phyloP scores from a whole-genome alignment of 805 yeast genomes.

The Pichia pseudocactophila region DNA sequence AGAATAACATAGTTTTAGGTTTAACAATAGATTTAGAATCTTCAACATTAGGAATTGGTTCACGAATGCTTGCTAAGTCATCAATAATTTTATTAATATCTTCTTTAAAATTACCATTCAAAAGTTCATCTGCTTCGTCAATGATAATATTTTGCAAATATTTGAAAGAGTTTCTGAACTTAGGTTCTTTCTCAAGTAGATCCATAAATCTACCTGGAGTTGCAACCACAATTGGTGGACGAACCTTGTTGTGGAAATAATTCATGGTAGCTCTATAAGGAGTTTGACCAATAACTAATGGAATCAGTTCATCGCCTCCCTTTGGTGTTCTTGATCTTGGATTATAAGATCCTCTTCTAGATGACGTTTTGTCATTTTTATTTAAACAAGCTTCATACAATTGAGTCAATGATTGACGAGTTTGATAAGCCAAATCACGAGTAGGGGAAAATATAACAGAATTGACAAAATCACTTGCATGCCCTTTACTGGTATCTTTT shows the following conservation, averaged over 20 bases:
- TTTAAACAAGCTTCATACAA: slow-evolving; percentile 25
- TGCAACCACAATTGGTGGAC: slow-evolving; percentile 65
- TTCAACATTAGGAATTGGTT: slow-evolving; percentile 15
- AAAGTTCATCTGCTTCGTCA: slow-evolving; percentile 87
- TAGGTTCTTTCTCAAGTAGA: slow-evolving; percentile 38
- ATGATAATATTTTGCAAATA: slow-evolving; percentile 57
- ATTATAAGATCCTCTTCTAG: slow-evolving; percentile 13
- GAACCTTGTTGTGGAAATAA: slow-evolving; percentile 14
- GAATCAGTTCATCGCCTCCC: slow-evolving; percentile 22
- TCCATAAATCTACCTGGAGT: slow-evolving; percentile 85
- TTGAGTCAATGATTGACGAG: slow-evolving; percentile 51
- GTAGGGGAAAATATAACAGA: slow-evolving; percentile 80
- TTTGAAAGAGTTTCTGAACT: slow-evolving; percentile 38
- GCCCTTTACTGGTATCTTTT: slow-evolving; percentile 15
- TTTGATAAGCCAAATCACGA: slow-evolving; percentile 83
- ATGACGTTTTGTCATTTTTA: not conserved
- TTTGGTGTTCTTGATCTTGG: slow-evolving; percentile 3
- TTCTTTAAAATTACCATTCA: slow-evolving; percentile 72
- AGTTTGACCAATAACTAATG: slow-evolving; percentile 38
- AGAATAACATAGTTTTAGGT: slow-evolving; percentile 66
- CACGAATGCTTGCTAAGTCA: slow-evolving; percentile 28
- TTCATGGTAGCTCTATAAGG: slow-evolving; percentile 12
- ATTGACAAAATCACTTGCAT: slow-evolving; percentile 32
- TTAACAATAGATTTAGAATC: slow-evolving; percentile 17
- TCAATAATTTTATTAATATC: slow-evolving; percentile 52